These are phyloP conservation scores for Posidonia australis DNA, from an alignment of 106 monocot genomes.

Conservation along the genomic window DNA sequence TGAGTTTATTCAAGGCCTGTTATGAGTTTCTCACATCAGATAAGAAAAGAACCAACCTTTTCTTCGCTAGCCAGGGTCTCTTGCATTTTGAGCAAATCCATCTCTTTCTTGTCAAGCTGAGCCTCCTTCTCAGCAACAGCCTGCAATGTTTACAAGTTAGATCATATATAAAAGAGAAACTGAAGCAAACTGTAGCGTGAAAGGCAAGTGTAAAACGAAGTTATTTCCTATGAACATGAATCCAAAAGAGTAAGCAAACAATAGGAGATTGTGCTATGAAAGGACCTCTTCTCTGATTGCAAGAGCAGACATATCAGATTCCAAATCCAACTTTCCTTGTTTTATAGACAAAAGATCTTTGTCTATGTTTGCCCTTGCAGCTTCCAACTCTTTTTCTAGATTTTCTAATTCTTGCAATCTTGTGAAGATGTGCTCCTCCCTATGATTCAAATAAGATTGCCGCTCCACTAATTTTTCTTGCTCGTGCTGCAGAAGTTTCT, in stretches of 20 bases:
- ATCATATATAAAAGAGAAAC: background rate
- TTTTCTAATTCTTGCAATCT: slow-evolving; percentile 35
- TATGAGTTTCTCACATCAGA: background rate
- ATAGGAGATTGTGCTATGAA: background rate
- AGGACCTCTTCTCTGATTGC: slow-evolving; percentile 57
- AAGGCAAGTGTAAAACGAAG: too few relatives aligned
- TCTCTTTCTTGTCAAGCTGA: slow-evolving; percentile 51
- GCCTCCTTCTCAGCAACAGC: slow-evolving; percentile 51
- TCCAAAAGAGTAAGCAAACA: too few relatives aligned
- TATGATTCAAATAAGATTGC: slow-evolving; percentile 50
- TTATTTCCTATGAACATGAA: too few relatives aligned
- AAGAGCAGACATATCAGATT: slow-evolving; percentile 37
- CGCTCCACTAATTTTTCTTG: slow-evolving; percentile 54
- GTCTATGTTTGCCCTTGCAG: slow-evolving; percentile 32
- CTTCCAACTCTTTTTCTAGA: slow-evolving; percentile 49
- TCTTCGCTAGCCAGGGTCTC: slow-evolving; percentile 70
- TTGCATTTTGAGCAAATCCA: slow-evolving; percentile 62
- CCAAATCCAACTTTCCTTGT: slow-evolving; percentile 46
- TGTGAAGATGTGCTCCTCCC: slow-evolving; percentile 47
- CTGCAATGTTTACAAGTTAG: slow-evolving; percentile 22
- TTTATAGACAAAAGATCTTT: slow-evolving; percentile 29
- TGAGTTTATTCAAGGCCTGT: background rate
- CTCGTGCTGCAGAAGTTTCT: slow-evolving; percentile 58
- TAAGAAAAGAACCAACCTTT: slow-evolving; percentile 24
- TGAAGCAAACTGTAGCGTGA: too few relatives aligned